phyloP scores from a whole-genome alignment of 1,284 basidiomycete genomes.

The Ustilago nuda region DNA sequence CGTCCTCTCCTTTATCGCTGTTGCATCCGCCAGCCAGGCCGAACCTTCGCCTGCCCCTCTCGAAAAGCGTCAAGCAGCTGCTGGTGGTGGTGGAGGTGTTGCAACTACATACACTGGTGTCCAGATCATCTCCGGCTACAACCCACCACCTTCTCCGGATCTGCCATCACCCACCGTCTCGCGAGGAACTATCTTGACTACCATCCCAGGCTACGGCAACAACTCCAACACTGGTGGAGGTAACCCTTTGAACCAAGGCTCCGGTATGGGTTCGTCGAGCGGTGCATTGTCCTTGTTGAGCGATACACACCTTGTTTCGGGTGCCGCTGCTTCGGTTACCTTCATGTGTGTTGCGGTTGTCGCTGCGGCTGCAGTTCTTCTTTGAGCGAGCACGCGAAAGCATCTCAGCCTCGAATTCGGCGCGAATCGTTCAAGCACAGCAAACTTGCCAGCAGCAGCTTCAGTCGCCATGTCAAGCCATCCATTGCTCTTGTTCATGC shows the following conservation, averaged over 20 bases:
- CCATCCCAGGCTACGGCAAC: constrained; percentile 56
- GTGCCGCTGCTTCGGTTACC: constrained; percentile 20
- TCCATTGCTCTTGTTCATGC: too few species aligned
- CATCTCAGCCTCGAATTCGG: not conserved
- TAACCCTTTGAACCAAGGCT: constrained; percentile 26
- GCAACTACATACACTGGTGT: constrained; percentile 46
- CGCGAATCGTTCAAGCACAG: too few species aligned
- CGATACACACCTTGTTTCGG: constrained; percentile 24
- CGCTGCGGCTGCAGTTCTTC: constrained; percentile 33
- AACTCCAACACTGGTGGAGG: constrained; percentile 17
- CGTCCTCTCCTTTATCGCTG: constrained; percentile 33
- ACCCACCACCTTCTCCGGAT: constrained; percentile 33
- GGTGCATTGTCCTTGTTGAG: constrained; percentile 36
- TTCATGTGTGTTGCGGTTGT: constrained; percentile 27
- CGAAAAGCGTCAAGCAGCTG: constrained; percentile 42
- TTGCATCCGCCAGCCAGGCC: constrained; percentile 24
- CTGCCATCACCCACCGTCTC: constrained; percentile 39
- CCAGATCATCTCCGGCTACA: constrained; percentile 59
- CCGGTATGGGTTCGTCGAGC: constrained; percentile 25
- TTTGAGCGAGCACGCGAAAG: constrained; percentile 10
- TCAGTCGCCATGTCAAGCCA: too few species aligned
- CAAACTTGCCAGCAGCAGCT: too few species aligned
- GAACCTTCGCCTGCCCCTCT: not conserved
- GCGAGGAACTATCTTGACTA: constrained; percentile 50
- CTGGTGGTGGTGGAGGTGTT: constrained; percentile 56